Conservation (phyloP, 2,329 filamentous ascomycete species). For the Ilyonectria destructans region DNA sequence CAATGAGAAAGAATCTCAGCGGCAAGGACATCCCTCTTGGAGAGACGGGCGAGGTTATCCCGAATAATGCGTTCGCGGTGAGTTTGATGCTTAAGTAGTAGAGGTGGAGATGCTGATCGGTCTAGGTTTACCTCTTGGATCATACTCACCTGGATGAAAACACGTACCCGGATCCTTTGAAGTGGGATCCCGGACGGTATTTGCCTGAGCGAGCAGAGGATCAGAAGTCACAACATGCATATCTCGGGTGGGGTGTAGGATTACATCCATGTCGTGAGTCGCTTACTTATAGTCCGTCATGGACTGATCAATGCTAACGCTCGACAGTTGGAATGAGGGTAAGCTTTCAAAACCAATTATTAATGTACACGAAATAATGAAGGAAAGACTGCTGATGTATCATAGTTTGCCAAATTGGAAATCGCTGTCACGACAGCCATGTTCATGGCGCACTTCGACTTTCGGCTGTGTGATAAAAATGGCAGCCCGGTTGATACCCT, state of each 20-base stretch:
- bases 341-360: not conserved
- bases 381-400: conserved; percentile 22
- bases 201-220: conserved; percentile 65
- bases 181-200: conserved; percentile 68
- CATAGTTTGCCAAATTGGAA: conserved; percentile 68
- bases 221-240: conserved; percentile 49
- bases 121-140: conserved; percentile 59
- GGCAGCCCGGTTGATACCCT: conserved; percentile 50
- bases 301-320: not conserved
- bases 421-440: conserved; percentile 65
- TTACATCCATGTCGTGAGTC: conserved; percentile 56
- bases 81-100: conserved; percentile 12
- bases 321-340: conserved; percentile 7
- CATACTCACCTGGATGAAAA: conserved; percentile 65
- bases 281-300: too few relatives aligned
- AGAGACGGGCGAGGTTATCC: conserved; percentile 65
- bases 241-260: conserved; percentile 56
- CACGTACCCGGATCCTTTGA: conserved; percentile 64
- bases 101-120: conserved; percentile 5
- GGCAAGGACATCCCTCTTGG: conserved; percentile 63
- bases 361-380: not conserved
- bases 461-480: conserved; percentile 58
- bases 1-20: conserved; percentile 67
- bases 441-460: conserved; percentile 67
- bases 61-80: conserved; percentile 62